Evolutionary conservation across 1,284 basidiomycete genomes (phyloP), one percentile per base, ranked within the genome.

Genomic region (Ceratobasidium sp.): DNA sequence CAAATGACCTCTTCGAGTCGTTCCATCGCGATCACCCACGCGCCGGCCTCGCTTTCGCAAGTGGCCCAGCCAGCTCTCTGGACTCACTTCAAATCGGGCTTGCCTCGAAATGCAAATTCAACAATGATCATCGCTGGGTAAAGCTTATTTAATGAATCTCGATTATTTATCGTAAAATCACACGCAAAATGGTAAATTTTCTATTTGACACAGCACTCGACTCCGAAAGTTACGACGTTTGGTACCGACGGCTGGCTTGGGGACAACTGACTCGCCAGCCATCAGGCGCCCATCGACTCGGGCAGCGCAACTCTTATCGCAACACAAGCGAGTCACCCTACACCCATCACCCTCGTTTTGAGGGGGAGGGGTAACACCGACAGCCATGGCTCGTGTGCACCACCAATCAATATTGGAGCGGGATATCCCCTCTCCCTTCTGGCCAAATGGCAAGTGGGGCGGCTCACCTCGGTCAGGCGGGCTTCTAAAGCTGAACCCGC

Each of bases 121-220:
- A 43, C 28, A 39, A 1, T 23, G 50, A 69, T 50, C 46, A 52
- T 32, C 34, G 36, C 36, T n/a, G 32, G 46, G 46, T 39, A 69
- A 69, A 69, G 64, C 34, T 57, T 69, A 69, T 69, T 52, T 57
- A 69, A 69, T 69, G 32, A 26, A 65, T 55, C 53, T 55, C 30
- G 53, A 55, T 34, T 55, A 55, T 34, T 55, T 45, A 34, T 55
- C 9, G 32, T 55, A 34, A 45, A 55, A 55, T 55, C 32, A 34
- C 30, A 55, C 5, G 53, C 14, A 55, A 55, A 34, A 32, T 32
- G 30, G 5, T 23, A 32, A 32, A n/a, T 34, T n/a, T 16, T 28
- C 18, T 28, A 2, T 23, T 18, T 6, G 48, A 8, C 8, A 21
- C 23, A 8, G 1, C 34, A 16, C 34, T 34, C 53, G 16, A 14